Conservation (phyloP, 148 eudicot species). For the Silene conica region DNA sequence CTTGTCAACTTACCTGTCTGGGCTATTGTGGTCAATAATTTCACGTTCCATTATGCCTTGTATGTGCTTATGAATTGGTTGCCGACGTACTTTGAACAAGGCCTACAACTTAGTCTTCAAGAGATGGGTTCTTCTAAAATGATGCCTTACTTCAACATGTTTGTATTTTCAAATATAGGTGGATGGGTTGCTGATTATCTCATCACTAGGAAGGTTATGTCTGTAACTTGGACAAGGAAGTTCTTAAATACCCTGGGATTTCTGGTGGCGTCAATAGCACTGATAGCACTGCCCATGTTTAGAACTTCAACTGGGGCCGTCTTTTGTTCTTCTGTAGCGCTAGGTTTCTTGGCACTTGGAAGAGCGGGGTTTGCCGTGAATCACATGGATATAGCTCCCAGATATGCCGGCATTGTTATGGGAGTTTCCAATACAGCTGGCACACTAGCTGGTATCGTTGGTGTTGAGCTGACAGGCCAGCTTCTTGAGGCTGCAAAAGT, state of each 20-base stretch:
- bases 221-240: conserved; percentile 74
- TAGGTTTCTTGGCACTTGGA: conserved; percentile 92
- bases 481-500: conserved; percentile 89
- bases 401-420: conserved; percentile 94
- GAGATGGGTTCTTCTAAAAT: conserved; percentile 93
- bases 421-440: conserved; percentile 97
- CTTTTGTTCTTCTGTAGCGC: conserved; percentile 87
- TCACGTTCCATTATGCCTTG: conserved; percentile 91
- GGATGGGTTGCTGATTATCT: conserved; percentile 82
- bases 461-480: conserved; percentile 80
- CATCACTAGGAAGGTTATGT: conserved; percentile 59
- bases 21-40: conserved; percentile 92
- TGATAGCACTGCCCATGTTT: conserved; percentile 62
- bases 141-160: conserved; percentile 81
- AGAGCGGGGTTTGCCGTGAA: conserved; percentile 97
- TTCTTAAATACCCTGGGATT: conserved; percentile 77
- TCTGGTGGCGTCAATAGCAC: conserved; percentile 67
- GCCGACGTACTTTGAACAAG: conserved; percentile 87
- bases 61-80: conserved; percentile 97
- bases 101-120: conserved; percentile 82
- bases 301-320: conserved; percentile 75
- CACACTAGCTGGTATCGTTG: conserved; percentile 86
- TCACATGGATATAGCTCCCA: conserved; percentile 97
- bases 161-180: conserved; percentile 72
- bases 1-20: conserved; percentile 71